Base-by-base conservation (phyloP, 495 filamentous ascomycete genomes). In the Neurospora terricola region DNA sequence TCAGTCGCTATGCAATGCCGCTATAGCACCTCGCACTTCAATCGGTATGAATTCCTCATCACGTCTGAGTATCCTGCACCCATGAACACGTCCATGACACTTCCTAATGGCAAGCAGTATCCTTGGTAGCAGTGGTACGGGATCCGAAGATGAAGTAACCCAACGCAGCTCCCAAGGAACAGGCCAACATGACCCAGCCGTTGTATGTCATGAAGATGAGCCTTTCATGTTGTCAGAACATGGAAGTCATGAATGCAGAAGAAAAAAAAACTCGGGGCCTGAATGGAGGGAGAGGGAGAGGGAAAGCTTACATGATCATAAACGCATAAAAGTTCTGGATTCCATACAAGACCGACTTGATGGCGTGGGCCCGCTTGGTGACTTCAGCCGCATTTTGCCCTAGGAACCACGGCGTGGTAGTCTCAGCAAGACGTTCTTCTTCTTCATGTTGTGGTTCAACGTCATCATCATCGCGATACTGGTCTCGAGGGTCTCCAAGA, bases 131-230 rank as follows among this genome's bases (percentile, higher is more conserved):
- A 54, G 88, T 86, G 16, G 90, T 90, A 73, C 85, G 85, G 38
- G 86, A 84, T 5, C 92, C 92, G 82, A 97, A 99, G 48, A 91
- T 76, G 36, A 97, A 78, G 80, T 97, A 97, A 43, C 96, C 96
- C 62, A 97, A 77, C 71, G 95, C 97, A 0, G 94, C 94, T 30
- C 96, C 96, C 14, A 95, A 85, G 12, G 91, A 93, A 12, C 98
- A 93, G 0, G 95, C 88, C 74, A 97, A 81, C 96, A 99, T 99
- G 72, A 99, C 90, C 87, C 91, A 94, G 18, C 96, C 96, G 76
- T 99, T 99, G 81, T 99, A 99, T 3, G 96, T 99, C 96, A 99
- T 99, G 83, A 99, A 99, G 27, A 99, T 85, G 74, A 99, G 84
- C 96, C 96, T 99, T 66, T 40, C 69, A 27, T 66, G 9, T 62